These are phyloP conservation scores for Populus euphratica DNA, from an alignment of 345 rosid genomes.

Conservation along the genomic window DNA sequence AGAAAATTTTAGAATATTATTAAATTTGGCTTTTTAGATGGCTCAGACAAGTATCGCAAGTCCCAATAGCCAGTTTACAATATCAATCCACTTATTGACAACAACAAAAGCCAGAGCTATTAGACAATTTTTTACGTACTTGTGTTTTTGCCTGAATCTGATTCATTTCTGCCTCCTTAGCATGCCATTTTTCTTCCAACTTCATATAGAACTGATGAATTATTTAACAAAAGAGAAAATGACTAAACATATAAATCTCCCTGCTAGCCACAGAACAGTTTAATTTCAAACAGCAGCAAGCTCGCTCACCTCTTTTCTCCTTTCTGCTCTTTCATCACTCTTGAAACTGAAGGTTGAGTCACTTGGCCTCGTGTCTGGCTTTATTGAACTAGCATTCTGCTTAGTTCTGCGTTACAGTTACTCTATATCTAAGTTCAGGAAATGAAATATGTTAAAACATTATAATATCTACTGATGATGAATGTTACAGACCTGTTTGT, in stretches of 20 bases:
- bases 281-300: neutral
- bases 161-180: conserved; percentile 63
- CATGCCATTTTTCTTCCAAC: conserved; percentile 72
- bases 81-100: neutral
- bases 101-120: neutral
- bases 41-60: neutral
- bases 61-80: neutral
- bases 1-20: neutral
- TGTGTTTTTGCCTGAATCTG: conserved; percentile 63
- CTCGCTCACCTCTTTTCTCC: conserved; percentile 69
- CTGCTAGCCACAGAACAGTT: neutral
- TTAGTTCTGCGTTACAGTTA: conserved; percentile 38
- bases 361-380: conserved; percentile 39
- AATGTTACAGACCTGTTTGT: conserved; percentile 42
- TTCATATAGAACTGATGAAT: conserved; percentile 62
- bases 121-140: conserved; percentile 33
- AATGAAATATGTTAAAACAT: neutral
- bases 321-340: conserved; percentile 68
- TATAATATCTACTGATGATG: conserved; percentile 1
- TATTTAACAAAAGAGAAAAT: neutral
- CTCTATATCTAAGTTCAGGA: conserved; percentile 9
- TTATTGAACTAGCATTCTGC: conserved; percentile 34
- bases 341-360: conserved; percentile 51
- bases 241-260: neutral
- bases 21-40: neutral